These are phyloP conservation scores for Candida sp. DNA, from an alignment of 1,139 yeast species.

Conservation along the genomic window DNA sequence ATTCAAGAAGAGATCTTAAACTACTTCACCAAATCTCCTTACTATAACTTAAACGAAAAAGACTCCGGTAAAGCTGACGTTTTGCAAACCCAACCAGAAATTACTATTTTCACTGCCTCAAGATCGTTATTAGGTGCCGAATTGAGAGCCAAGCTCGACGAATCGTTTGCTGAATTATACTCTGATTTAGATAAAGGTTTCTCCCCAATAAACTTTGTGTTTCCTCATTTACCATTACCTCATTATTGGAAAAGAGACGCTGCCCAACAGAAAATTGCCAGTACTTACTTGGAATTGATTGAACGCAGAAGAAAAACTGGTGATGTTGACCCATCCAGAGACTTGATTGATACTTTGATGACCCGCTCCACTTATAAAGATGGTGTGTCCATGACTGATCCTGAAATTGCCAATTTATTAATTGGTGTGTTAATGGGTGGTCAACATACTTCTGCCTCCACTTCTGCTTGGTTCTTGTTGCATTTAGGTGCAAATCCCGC, in stretches of 20 bases:
- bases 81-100: constrained; percentile 86
- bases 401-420: constrained; percentile 88
- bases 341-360: constrained; percentile 87
- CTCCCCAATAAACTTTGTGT: constrained; percentile 93
- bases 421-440: constrained; percentile 99
- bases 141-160: constrained; percentile 78
- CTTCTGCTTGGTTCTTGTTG: constrained; percentile 91
- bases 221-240: constrained; percentile 91
- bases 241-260: constrained; percentile 78
- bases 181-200: constrained; percentile 95
- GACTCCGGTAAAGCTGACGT: constrained; percentile 61
- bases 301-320: constrained; percentile 67
- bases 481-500: constrained; percentile 88
- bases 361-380: constrained; percentile 83
- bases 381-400: constrained; percentile 91
- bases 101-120: constrained; percentile 95
- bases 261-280: constrained; percentile 80
- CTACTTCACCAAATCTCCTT: constrained; percentile 54
- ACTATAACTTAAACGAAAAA: constrained; percentile 37
- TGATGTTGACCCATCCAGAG: constrained; percentile 76
- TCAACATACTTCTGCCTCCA: constrained; percentile 96
- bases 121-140: constrained; percentile 90
- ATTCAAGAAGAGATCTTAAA: constrained; percentile 72
- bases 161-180: constrained; percentile 80
- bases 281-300: constrained; percentile 78